Base-by-base conservation (phyloP, 2,329 filamentous ascomycete genomes). In the Colletotrichum musae region DNA sequence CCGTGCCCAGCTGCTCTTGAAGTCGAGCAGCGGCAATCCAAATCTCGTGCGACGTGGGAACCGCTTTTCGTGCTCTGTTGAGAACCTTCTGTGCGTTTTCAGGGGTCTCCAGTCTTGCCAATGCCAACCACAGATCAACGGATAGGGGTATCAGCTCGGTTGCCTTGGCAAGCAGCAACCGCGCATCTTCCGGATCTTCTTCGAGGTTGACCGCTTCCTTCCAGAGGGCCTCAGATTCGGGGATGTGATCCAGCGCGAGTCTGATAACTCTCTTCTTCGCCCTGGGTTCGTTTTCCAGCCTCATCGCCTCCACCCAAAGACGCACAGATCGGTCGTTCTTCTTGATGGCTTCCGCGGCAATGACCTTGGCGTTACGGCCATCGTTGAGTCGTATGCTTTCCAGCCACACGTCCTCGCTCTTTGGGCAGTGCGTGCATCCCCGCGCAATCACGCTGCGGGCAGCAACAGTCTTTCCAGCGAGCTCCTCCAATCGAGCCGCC, bases 201-300 rank as follows among this genome's bases (percentile, higher is more conserved):
- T 98, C 96, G 64, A 98, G 84, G 74, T 98, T 98, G 71, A 99
- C 95, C 5, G 95, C 92, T 78, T 97, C 94, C 78, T 98, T 99
- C 96, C 96, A 99, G n/a, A 99, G 88, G 50, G 93, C 92, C 56
- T 98, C 96, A 0, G 95, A 98, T 76, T 97, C 94, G 0, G 95
- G 95, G 48, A 98, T 93, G 76, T 97, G 92, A 75, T 98, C 94
- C 52, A 99, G 86, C 0, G 96, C 97, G 77, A 97, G 93, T 64
- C 95, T 89, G 41, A 98, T 90, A 7, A 99, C 96, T 77, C 94
- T 91, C 82, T 98, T 98, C 81, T 97, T 97, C 12, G 94, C 93
- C 68, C 92, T 89, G 1, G 90, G 83, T 56, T 97, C 92, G 7
- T 90, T 90, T 79, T 99, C 96, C 26, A 99, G 83, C 72, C 94